Percentiles rank a stretch among this genome's conserved stretches.
Evolutionary conservation across 176 grass and related monocot genomes (phyloP).

Genomic region (Aegilops bicornis): DNA sequence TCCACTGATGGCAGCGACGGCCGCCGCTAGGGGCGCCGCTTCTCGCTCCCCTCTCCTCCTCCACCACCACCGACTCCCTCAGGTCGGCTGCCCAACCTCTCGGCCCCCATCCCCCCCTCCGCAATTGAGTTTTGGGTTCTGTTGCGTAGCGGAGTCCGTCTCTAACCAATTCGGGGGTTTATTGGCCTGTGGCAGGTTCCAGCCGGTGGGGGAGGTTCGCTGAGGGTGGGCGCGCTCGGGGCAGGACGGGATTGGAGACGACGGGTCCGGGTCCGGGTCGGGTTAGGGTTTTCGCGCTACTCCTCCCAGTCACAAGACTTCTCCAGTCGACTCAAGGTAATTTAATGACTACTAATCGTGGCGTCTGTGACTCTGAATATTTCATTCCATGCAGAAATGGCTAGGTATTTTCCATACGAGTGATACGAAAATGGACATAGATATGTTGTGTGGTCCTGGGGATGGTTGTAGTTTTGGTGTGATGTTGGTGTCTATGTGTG

Average conservation of each 20-base stretch:
- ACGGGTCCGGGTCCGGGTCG: not conserved
- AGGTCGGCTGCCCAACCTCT: slow-evolving; percentile 8
- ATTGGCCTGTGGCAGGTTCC: slow-evolving; percentile 10
- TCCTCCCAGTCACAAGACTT: slow-evolving; percentile 69
- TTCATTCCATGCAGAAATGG: not conserved
- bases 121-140: not conserved
- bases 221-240: slow-evolving; percentile 30
- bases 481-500: not conserved
- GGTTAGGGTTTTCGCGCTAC: slow-evolving; percentile 55
- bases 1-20: slow-evolving; percentile 37
- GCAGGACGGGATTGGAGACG: not conserved
- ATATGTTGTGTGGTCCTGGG: not conserved
- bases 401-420: not conserved
- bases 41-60: slow-evolving; percentile 53
- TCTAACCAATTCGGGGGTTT: not conserved
- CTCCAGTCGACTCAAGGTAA: slow-evolving; percentile 75
- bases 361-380: not conserved
- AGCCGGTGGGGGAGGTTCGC: slow-evolving; percentile 9
- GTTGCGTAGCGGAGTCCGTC: too few species aligned
- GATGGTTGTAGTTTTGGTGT: not conserved
- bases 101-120: not conserved
- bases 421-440: not conserved
- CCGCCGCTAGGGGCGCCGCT: slow-evolving; percentile 31
- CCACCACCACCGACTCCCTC: slow-evolving; percentile 29
- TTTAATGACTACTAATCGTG: not conserved